Evolutionary conservation across 1,284 basidiomycete genomes (phyloP).

Genomic region (Cryptococcus sp.): DNA sequence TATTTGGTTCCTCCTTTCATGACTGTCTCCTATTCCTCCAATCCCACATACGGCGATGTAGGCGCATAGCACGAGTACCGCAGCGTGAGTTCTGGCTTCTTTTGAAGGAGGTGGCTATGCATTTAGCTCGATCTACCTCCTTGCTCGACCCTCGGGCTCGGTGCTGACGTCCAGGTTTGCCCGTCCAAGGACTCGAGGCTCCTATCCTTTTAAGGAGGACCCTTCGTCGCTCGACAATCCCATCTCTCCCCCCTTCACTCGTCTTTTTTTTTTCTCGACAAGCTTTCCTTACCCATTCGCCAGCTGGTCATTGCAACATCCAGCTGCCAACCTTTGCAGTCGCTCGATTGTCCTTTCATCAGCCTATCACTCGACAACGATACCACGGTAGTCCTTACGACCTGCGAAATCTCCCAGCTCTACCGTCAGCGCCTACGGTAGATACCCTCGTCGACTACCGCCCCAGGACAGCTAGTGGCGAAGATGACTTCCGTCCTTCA

Average conservation of each 20-base stretch:
- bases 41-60: too few species aligned
- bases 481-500: conserved; percentile 22
- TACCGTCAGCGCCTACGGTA: not conserved
- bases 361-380: conserved; percentile 1
- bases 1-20: too few species aligned
- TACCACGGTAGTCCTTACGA: not conserved
- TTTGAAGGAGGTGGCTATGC: too few species aligned
- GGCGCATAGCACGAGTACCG: too few species aligned
- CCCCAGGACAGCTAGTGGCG: not conserved
- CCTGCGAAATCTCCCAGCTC: not conserved
- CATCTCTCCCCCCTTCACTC: conserved; percentile 10
- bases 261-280: not conserved
- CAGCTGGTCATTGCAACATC: too few species aligned
- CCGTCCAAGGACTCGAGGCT: not conserved
- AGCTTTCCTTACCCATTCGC: not conserved
- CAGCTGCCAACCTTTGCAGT: not conserved
- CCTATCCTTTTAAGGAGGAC: conserved; percentile 9
- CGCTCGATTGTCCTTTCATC: conserved; percentile 4
- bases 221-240: conserved; percentile 7
- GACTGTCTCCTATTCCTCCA: too few species aligned
- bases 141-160: too few species aligned
- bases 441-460: not conserved
- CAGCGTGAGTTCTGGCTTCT: too few species aligned
- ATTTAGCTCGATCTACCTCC: too few species aligned
- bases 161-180: too few species aligned